Base-by-base conservation (phyloP, 2,329 filamentous ascomycete genomes). In the Septoria linicola region DNA sequence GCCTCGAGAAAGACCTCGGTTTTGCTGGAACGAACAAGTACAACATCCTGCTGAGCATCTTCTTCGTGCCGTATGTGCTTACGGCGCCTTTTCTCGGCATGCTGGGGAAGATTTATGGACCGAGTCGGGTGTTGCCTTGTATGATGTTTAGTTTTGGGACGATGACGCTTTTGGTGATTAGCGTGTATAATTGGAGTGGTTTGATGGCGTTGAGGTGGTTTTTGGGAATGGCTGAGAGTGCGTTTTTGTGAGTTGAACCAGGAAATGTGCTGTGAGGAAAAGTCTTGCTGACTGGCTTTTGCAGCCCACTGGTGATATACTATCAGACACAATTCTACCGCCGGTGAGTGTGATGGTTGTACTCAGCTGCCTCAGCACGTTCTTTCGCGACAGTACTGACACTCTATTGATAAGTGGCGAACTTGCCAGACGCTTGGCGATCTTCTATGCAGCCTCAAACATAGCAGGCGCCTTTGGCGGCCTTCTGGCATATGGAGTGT, bases 371-470 rank as follows among this genome's bases (percentile, higher is more conserved):
- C n/a, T n/a, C n/a, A n/a, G n/a, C n/a, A n/a, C n/a, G n/a, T n/a
- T n/a, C n/a, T n/a, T n/a, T n/a, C n/a, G n/a, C n/a, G n/a, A n/a
- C n/a, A n/a, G n/a, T n/a, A n/a, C n/a, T n/a, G n/a, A n/a, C n/a
- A n/a, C n/a, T n/a, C n/a, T n/a, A n/a, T n/a, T n/a, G n/a, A n/a
- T n/a, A n/a, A n/a, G n/a, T n/a, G 82, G 81, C 25, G 86, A 89
- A 65, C 77, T 89, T 2, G 85, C 85, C 4, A 76, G 85, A 7
- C 80, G 86, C 2, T 73, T 89, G 1, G 85, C 85, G 30, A 72
- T 89, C 52, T 89, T 89, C 71, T 91, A 90, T 60, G 87, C 86
- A 0, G 86, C 86, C 0, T 83, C 80, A 19, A 87, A 85, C 62
- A 86, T 91, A 52, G 87, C 87, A 17, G 83, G 81, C 51, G 83